phyloP scores from a whole-genome alignment of 2,329 filamentous ascomycete species.

The Graphilbum ipis-grandicollis region DNA sequence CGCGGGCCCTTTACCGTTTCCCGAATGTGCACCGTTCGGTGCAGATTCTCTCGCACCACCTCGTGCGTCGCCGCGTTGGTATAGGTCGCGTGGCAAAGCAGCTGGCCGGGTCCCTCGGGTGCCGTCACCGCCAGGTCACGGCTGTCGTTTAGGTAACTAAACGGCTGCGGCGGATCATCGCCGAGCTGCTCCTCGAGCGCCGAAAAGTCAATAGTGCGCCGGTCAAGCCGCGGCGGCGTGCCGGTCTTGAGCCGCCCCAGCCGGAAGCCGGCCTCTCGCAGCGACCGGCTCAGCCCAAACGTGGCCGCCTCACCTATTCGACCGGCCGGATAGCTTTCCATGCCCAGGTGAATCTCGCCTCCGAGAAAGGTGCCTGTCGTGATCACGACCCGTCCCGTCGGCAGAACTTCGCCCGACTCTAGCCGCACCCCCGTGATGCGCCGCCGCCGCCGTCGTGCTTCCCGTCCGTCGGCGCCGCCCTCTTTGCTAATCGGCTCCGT shows the following conservation, averaged over 20 bases:
- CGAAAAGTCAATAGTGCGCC: slow-evolving; percentile 64
- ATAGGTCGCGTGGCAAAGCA: slow-evolving; percentile 73
- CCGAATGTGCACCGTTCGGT: slow-evolving; percentile 89
- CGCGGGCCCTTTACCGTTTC: slow-evolving; percentile 87
- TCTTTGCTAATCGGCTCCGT: background rate
- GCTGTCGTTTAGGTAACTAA: slow-evolving; percentile 80
- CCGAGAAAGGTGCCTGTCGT: slow-evolving; percentile 93
- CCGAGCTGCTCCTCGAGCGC: slow-evolving; percentile 57
- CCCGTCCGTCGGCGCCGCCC: slow-evolving; percentile 10
- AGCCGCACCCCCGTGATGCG: slow-evolving; percentile 73
- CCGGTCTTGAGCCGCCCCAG: slow-evolving; percentile 88
- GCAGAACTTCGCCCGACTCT: slow-evolving; percentile 72
- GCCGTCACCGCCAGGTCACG: slow-evolving; percentile 48
- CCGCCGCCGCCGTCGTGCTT: slow-evolving; percentile 10
- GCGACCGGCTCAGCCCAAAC: slow-evolving; percentile 77
- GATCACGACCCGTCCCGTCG: slow-evolving; percentile 70
- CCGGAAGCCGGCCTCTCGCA: slow-evolving; percentile 74
- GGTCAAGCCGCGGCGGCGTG: slow-evolving; percentile 75
- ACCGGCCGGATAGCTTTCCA: slow-evolving; percentile 71
- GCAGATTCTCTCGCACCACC: slow-evolving; percentile 74
- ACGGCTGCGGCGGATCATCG: slow-evolving; percentile 73
- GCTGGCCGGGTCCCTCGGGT: slow-evolving; percentile 31
- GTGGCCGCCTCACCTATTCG: slow-evolving; percentile 90
- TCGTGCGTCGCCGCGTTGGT: slow-evolving; percentile 74
- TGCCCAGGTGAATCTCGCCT: slow-evolving; percentile 89